Percentiles rank a stretch among this genome's conserved stretches.
phyloP scores from a whole-genome alignment of 139 green algal genomes.

The Pseudopediastrum boryanum region DNA sequence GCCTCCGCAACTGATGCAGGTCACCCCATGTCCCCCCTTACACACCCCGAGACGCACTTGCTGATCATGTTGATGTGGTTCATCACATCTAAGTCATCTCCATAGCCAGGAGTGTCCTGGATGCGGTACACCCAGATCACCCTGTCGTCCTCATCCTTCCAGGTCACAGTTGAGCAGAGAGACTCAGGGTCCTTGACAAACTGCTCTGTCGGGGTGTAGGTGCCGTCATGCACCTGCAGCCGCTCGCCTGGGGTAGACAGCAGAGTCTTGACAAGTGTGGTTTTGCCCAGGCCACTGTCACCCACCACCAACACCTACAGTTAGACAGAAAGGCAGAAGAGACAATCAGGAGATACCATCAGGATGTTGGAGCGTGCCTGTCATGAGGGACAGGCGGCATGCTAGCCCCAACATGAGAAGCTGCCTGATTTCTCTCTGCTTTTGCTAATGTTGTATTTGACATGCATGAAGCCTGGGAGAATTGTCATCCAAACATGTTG shows the following conservation, averaged over 20 bases:
- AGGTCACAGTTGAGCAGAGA: conserved; percentile 68
- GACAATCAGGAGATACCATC: too few species aligned
- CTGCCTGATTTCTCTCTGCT: too few species aligned
- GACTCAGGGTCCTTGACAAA: conserved; percentile 72
- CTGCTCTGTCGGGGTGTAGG: conserved; percentile 65
- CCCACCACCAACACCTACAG: conserved; percentile 64
- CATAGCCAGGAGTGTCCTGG: conserved; percentile 78
- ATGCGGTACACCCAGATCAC: conserved; percentile 77
- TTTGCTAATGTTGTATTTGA: too few species aligned
- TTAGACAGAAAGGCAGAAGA: too few species aligned
- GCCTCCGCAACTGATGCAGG: too few species aligned
- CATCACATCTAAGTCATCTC: conserved; percentile 58
- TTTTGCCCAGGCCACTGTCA: conserved; percentile 74
- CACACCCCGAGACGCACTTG: too few species aligned
- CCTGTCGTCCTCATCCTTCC: conserved; percentile 76
- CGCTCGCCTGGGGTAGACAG: conserved; percentile 64
- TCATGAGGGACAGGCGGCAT: too few species aligned
- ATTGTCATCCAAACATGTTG: too few species aligned
- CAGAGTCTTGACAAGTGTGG: conserved; percentile 68
- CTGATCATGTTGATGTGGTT: conserved; percentile 55
- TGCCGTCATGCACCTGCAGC: conserved; percentile 76
- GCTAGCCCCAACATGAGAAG: too few species aligned
- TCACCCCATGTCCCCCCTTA: too few species aligned
- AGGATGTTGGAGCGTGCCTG: too few species aligned
- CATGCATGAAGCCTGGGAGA: too few species aligned